These are phyloP conservation scores for Streptanthus diversifolius DNA, from an alignment of 345 rosid genomes.

Conservation along the genomic window DNA sequence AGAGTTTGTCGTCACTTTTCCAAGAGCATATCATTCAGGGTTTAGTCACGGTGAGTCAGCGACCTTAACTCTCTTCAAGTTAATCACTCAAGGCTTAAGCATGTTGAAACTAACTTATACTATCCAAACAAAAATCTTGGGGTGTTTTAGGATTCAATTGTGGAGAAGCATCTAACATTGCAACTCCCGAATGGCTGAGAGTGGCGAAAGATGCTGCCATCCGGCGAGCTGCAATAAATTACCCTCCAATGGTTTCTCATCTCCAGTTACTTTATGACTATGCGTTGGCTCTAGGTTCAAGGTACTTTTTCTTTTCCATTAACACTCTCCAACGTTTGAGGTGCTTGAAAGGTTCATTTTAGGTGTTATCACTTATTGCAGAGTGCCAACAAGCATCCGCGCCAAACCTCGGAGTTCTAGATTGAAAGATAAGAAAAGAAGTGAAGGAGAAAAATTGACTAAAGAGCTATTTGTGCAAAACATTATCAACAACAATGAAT, in stretches of 20 bases:
- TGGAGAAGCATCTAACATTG: slow-evolving; percentile 97
- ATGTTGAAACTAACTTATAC: background rate
- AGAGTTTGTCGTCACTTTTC: slow-evolving; percentile 95
- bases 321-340: background rate
- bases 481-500: slow-evolving; percentile 55
- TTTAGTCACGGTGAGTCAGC: slow-evolving; percentile 81
- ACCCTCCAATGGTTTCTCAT: slow-evolving; percentile 99
- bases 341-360: background rate
- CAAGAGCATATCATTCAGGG: slow-evolving; percentile 97
- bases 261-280: slow-evolving; percentile 95
- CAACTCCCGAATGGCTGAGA: slow-evolving; percentile 88
- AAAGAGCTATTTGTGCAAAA: slow-evolving; percentile 75
- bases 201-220: slow-evolving; percentile 91
- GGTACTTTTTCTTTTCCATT: slow-evolving; percentile 40
- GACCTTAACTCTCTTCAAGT: background rate
- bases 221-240: slow-evolving; percentile 93
- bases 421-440: slow-evolving; percentile 76
- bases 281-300: slow-evolving; percentile 70
- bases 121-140: background rate
- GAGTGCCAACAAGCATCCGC: slow-evolving; percentile 49
- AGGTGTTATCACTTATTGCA: slow-evolving; percentile 36
- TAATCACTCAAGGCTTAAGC: background rate
- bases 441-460: slow-evolving; percentile 80
- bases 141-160: slow-evolving; percentile 66
- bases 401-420: slow-evolving; percentile 89